Conservation (phyloP, 2,329 filamentous ascomycete genomes). For the Periconia sp. region DNA sequence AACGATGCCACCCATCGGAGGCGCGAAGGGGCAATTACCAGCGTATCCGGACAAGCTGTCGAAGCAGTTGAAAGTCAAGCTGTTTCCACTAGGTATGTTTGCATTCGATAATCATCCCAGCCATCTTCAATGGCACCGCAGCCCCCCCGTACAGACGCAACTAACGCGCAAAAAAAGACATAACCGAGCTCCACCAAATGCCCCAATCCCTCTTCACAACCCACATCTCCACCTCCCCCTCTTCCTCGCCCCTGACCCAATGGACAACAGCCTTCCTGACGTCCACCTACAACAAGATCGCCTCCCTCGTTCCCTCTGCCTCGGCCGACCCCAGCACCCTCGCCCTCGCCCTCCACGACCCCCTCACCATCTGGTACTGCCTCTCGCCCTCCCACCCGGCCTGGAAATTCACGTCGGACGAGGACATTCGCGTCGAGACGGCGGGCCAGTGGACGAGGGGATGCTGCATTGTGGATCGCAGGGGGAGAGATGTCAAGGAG, state of each 20-base stretch:
- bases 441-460: conserved; percentile 93
- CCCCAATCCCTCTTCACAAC: conserved; percentile 47
- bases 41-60: conserved; percentile 52
- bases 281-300: conserved; percentile 55
- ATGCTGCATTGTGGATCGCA: conserved; percentile 83
- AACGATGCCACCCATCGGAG: conserved; percentile 73
- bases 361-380: conserved; percentile 48
- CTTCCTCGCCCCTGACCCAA: conserved; percentile 51
- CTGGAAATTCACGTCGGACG: conserved; percentile 52
- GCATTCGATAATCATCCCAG: too few relatives aligned
- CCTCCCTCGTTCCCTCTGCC: conserved; percentile 45
- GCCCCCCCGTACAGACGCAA: not conserved
- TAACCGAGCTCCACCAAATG: conserved; percentile 53
- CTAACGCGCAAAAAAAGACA: conserved; percentile 40
- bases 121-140: not conserved
- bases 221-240: conserved; percentile 26
- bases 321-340: conserved; percentile 43
- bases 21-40: conserved; percentile 30
- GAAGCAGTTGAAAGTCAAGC: conserved; percentile 50
- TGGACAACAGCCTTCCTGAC: conserved; percentile 54
- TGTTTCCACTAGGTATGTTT: conserved; percentile 53
- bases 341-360: conserved; percentile 55
- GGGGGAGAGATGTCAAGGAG: conserved; percentile 62
- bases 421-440: conserved; percentile 91
- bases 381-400: conserved; percentile 19